phyloP scores from a whole-genome alignment of 2,329 filamentous ascomycete species.

The Stemphylium beticola region DNA sequence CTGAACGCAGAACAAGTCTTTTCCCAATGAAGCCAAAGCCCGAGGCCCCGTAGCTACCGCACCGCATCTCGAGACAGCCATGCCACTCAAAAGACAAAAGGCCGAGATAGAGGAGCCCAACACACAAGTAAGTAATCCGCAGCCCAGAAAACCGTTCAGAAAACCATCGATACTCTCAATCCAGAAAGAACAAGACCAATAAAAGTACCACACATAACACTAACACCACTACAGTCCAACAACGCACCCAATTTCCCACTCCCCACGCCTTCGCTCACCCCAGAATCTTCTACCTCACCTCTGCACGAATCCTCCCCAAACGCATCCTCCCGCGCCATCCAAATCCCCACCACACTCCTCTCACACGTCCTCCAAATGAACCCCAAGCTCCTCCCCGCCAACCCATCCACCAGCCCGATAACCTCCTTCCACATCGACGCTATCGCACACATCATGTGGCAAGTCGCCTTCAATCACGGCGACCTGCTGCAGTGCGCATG shows the following conservation, averaged over 20 bases:
- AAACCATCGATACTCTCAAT: neutral
- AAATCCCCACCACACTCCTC: neutral
- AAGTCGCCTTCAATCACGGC: conserved; percentile 10
- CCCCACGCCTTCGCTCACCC: neutral
- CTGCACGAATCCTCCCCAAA: neutral
- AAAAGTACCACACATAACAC: too few relatives aligned
- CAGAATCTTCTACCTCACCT: neutral
- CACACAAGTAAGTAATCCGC: neutral
- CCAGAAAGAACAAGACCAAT: neutral
- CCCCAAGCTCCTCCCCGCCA: neutral
- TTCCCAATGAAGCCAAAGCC: neutral
- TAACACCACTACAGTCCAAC: too few relatives aligned
- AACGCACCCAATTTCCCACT: too few relatives aligned
- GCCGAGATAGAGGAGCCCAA: neutral
- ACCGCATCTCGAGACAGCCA: neutral
- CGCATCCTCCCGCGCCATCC: neutral
- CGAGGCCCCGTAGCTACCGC: neutral
- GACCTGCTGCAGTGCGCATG: conserved; percentile 7
- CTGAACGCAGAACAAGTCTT: neutral
- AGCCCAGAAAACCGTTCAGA: neutral
- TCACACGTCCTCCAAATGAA: neutral
- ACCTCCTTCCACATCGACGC: conserved; percentile 7
- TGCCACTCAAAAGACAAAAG: conserved; percentile 10
- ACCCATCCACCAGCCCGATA: neutral
- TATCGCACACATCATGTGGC: conserved; percentile 23